phyloP scores from a whole-genome alignment of 1,139 yeast genomes.

The Zygosaccharomyces pseudobailii region DNA sequence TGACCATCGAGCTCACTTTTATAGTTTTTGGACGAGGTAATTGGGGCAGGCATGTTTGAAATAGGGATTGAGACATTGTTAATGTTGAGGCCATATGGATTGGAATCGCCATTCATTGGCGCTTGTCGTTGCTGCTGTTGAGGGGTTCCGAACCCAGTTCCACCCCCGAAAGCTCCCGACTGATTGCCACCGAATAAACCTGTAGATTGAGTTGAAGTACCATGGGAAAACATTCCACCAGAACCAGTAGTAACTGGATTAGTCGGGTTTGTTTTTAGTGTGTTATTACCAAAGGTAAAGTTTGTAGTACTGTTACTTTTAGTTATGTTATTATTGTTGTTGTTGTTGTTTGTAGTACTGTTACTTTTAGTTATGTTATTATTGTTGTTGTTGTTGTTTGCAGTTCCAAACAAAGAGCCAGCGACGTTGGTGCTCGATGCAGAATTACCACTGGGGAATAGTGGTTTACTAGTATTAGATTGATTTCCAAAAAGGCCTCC shows the following conservation, averaged over 20 bases:
- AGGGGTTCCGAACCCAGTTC: neutral
- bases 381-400: conserved; percentile 6
- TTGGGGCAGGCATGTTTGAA: conserved; percentile 38
- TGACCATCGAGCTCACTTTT: conserved; percentile 5
- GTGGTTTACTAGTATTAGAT: conserved; percentile 1
- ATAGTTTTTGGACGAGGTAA: conserved; percentile 31
- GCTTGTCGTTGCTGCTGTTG: conserved; percentile 2
- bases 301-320: conserved; percentile 13
- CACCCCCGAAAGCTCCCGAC: conserved; percentile 2
- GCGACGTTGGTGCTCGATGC: neutral
- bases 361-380: conserved; percentile 7
- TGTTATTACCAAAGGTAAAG: conserved; percentile 6
- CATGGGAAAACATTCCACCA: conserved; percentile 9
- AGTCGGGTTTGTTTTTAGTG: conserved; percentile 1
- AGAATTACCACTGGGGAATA: conserved; percentile 7
- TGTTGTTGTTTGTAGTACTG: conserved; percentile 11
- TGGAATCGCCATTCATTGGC: conserved; percentile 7
- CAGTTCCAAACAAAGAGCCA: conserved; percentile 6
- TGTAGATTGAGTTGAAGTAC: conserved; percentile 4
- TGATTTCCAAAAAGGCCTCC: conserved; percentile 16
- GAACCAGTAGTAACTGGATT: neutral
- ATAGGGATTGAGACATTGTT: conserved; percentile 23
- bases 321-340: conserved; percentile 5
- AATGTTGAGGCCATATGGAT: conserved; percentile 32
- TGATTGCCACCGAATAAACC: conserved; percentile 18